A percentile compares a stretch with the other conserved stretches of the same genome.
These are phyloP conservation scores for Kurtzmaniella quercitrusa DNA, from an alignment of 1,139 yeast species.

Conservation along the genomic window DNA sequence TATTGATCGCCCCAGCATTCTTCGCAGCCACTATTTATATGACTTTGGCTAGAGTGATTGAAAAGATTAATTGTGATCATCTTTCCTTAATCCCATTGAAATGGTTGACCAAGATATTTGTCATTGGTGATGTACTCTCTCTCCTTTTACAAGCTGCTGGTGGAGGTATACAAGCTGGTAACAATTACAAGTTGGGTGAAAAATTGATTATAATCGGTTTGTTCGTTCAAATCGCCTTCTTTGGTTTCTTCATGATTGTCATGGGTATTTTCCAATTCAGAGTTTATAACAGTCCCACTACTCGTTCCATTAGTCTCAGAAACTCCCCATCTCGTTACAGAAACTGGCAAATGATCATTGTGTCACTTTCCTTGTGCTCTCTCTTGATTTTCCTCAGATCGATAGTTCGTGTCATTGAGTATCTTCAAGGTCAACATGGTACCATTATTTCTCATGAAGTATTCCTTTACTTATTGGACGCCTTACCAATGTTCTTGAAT, in stretches of 20 bases:
- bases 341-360: conserved; percentile 12
- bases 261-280: conserved; percentile 8
- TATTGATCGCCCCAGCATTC: conserved; percentile 40
- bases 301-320: conserved; percentile 1
- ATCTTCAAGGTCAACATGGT: conserved; percentile 32
- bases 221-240: conserved; percentile 32
- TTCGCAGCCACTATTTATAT: conserved; percentile 44
- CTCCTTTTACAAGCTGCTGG: conserved; percentile 40
- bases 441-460: conserved; percentile 29
- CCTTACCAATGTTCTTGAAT: conserved; percentile 17
- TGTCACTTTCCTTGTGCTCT: conserved; percentile 20
- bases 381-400: conserved; percentile 36
- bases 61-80: conserved; percentile 19
- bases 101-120: conserved; percentile 35
- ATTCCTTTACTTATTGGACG: conserved; percentile 34
- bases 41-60: conserved; percentile 34
- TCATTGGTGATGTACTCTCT: conserved; percentile 38
- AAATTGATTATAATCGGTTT: conserved; percentile 24
- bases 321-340: conserved; percentile 9
- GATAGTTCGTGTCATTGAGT: conserved; percentile 36
- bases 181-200: conserved; percentile 15
- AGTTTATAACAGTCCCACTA: conserved; percentile 5
- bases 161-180: conserved; percentile 33
- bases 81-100: conserved; percentile 25
- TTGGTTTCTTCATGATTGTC: conserved; percentile 22